Base-by-base conservation (phyloP, 768 basidiomycete species). In the Boletus sensibilis region DNA sequence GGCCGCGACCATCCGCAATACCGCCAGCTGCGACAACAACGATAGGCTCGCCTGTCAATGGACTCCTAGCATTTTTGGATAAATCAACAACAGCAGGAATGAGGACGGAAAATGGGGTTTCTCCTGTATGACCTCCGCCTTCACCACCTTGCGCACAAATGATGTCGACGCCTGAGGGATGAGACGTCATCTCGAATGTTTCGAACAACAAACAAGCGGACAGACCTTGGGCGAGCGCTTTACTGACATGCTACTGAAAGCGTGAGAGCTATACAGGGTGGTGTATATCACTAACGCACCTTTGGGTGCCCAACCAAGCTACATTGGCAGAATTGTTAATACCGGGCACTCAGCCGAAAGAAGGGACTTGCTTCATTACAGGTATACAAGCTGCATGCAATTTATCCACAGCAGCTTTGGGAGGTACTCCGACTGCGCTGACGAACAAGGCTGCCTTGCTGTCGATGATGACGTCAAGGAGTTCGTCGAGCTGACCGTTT, bases 71-170 rank as follows among this genome's bases (percentile, higher is more conserved):
- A 60, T 76, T 73, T 66, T 81, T 84, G 73, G 87, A 90, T n/a
- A 87, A 66, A 69, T 94, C 93, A 44, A 93, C 90, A 50, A 86
- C 84, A 0, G 87, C 84, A 10, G 92, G 92, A 49, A 93, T 88
- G 31, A 94, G 81, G 59, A 94, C 81, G 12, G 88, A 89, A 68
- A 90, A 90, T 1, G 89, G 80, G 12, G 81, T 90, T 52, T 91
- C 87, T 39, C 93, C 90, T 1, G 92, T 93, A 74, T 94, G 92
- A 13, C 92, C 92, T 27, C 92, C 92, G 20, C 91, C 92, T 72
- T 93, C 92, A 18, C 90, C 90, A 34, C 88, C 89, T 69, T 91
- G 91, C 1, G 90, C 92, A 66, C 92, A 92, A 45, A 95, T 92
- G 57, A 94, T 83, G 63, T 95, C 92, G 16, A 93, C 90, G n/a